These are phyloP conservation scores for Emmonsia crescens DNA, from an alignment of 2,329 filamentous ascomycete genomes.

Conservation along the genomic window DNA sequence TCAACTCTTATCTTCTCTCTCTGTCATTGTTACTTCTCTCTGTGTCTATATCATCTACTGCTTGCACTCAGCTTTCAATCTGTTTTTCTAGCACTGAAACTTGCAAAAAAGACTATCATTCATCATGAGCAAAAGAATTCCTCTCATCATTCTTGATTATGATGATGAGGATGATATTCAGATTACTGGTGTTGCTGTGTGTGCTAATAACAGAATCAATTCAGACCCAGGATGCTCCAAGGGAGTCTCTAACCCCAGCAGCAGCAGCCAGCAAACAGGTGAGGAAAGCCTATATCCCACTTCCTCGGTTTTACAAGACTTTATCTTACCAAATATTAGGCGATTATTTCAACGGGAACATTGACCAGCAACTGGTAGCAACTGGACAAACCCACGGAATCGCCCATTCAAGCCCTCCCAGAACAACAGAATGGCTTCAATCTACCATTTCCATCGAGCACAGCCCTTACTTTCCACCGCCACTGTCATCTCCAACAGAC, in stretches of 20 bases:
- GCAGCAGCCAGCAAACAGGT: not conserved
- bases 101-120: not conserved
- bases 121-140: not conserved
- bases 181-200: not conserved
- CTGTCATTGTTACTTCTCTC: not conserved
- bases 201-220: not conserved
- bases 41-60: not conserved
- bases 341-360: not conserved
- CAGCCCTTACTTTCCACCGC: not conserved
- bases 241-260: too few species aligned
- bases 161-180: conserved; percentile 8
- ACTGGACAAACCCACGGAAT: not conserved
- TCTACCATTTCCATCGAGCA: conserved; percentile 7
- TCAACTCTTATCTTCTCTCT: not conserved
- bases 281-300: not conserved
- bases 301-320: not conserved
- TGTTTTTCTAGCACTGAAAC: not conserved
- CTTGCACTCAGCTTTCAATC: not conserved
- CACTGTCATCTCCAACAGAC: not conserved
- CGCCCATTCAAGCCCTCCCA: not conserved
- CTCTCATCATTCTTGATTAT: conserved; percentile 5
- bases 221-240: not conserved
- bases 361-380: not conserved
- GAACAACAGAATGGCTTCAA: not conserved
- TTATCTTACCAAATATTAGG: not conserved